Evolutionary conservation across 164 flowering plant genomes (phyloP).

Genomic region (Macadamia tetraphylla): DNA sequence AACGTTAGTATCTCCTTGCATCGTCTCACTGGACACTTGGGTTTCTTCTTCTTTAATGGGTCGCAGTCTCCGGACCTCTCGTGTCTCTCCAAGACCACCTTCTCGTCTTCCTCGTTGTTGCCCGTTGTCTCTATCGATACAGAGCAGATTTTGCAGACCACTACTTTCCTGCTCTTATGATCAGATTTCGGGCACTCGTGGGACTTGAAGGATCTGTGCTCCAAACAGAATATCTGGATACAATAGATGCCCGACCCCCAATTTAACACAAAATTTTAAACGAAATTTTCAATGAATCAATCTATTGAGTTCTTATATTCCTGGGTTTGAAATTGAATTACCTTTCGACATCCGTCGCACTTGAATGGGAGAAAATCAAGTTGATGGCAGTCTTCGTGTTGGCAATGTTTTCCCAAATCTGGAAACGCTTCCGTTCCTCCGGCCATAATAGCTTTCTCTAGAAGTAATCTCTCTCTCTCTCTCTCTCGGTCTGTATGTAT

Average conservation of each 20-base stretch:
- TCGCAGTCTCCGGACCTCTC: slow-evolving; percentile 66
- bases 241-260: not conserved
- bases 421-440: slow-evolving; percentile 90
- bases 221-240: slow-evolving; percentile 65
- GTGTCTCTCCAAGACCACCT: slow-evolving; percentile 41
- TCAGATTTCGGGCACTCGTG: slow-evolving; percentile 72
- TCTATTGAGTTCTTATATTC: no score
- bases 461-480: not conserved
- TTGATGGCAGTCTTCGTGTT: slow-evolving; percentile 59
- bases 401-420: slow-evolving; percentile 81
- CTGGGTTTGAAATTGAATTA: slow-evolving; percentile 8
- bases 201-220: slow-evolving; percentile 65
- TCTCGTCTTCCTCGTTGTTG: slow-evolving; percentile 30
- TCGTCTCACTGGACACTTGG: slow-evolving; percentile 56
- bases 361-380: slow-evolving; percentile 89
- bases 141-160: slow-evolving; percentile 69
- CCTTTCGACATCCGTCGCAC: slow-evolving; percentile 66
- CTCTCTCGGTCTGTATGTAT: not conserved
- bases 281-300: no score
- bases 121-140: slow-evolving; percentile 61
- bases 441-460: not conserved
- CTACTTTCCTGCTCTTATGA: slow-evolving; percentile 53
- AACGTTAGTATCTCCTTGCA: slow-evolving; percentile 72
- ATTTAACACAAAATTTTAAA: no score
- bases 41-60: slow-evolving; percentile 72